Percentiles rank a stretch among this genome's conserved stretches.
Conservation (phyloP, 768 basidiomycete genomes). For the Gymnopilus dilepis region DNA sequence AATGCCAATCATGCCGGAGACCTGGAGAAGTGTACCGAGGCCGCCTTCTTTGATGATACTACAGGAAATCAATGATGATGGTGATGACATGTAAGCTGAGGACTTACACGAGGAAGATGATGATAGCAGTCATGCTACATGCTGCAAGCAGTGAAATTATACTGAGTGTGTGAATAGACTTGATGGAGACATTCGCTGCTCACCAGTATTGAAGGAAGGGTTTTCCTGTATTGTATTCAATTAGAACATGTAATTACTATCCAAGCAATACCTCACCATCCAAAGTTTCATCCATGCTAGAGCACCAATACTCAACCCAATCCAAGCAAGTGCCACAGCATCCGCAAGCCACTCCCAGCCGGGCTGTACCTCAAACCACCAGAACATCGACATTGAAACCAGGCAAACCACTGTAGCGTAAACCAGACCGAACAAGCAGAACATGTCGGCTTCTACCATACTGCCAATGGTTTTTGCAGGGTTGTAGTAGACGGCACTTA, state of each 20-base stretch:
- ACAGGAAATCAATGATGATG: constrained; percentile 4
- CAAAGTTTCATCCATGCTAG: constrained; percentile 93
- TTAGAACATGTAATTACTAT: background rate
- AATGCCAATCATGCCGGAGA: constrained; percentile 76
- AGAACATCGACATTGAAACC: constrained; percentile 77
- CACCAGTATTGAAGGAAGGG: constrained; percentile 89
- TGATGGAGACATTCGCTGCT: no score
- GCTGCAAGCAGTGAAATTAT: no score
- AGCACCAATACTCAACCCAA: constrained; percentile 80
- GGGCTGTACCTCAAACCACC: constrained; percentile 73
- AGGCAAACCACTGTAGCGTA: constrained; percentile 79
- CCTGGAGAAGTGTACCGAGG: constrained; percentile 71
- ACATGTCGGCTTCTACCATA: constrained; percentile 91
- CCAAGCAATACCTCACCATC: constrained; percentile 53
- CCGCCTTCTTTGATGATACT: constrained; percentile 92
- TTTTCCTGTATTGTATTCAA: constrained; percentile 51
- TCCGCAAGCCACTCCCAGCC: constrained; percentile 82
- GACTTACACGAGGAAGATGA: constrained; percentile 80
- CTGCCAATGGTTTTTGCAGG: constrained; percentile 92
- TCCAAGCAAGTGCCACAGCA: constrained; percentile 74
- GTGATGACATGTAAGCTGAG: background rate
- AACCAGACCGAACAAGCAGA: constrained; percentile 70
- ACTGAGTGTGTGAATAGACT: no score
- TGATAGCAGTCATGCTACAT: constrained; percentile 84
- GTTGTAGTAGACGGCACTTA: constrained; percentile 85